A percentile compares a stretch with the other conserved stretches of the same genome.
These are phyloP conservation scores for Ustilago loliicola DNA, from an alignment of 1,284 basidiomycete species.

Conservation along the genomic window DNA sequence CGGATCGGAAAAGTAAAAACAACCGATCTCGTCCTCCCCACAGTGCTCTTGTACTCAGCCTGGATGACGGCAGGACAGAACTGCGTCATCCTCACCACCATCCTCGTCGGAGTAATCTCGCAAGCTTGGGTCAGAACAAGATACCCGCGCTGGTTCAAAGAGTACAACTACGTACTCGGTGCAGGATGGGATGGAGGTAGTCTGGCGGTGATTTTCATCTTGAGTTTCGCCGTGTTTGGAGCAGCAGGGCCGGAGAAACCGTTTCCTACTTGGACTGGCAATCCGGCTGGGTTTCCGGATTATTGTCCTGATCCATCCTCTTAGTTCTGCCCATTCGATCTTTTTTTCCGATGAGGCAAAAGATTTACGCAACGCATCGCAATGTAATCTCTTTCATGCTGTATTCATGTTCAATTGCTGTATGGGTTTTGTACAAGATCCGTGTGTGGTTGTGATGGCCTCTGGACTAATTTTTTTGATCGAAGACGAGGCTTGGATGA, in stretches of 20 bases:
- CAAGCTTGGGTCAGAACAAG: slow-evolving; percentile 76
- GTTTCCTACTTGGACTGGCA: slow-evolving; percentile 73
- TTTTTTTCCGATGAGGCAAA: no score
- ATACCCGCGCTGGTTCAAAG: slow-evolving; percentile 75
- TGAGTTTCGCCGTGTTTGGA: slow-evolving; percentile 79
- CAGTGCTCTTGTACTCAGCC: slow-evolving; percentile 29
- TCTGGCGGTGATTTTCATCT: slow-evolving; percentile 78
- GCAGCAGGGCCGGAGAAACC: slow-evolving; percentile 75
- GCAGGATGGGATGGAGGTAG: slow-evolving; percentile 79
- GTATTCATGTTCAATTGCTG: no score
- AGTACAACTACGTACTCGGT: slow-evolving; percentile 79
- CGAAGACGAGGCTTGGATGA: no score
- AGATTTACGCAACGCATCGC: neutral
- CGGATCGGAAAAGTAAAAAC: slow-evolving; percentile 23
- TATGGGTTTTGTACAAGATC: no score
- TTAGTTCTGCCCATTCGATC: no score
- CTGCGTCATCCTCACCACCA: slow-evolving; percentile 74
- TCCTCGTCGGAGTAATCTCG: slow-evolving; percentile 76
- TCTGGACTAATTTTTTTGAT: no score
- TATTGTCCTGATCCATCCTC: slow-evolving; percentile 29
- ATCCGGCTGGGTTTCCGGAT: slow-evolving; percentile 27
- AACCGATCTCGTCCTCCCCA: slow-evolving; percentile 25
- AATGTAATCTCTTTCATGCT: neutral
- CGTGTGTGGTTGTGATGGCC: no score
- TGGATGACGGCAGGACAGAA: slow-evolving; percentile 74